Evolutionary conservation across 768 basidiomycete genomes (phyloP), one percentile per base, ranked within the genome.

Genomic region (Chalciporus sphaerocephalus): DNA sequence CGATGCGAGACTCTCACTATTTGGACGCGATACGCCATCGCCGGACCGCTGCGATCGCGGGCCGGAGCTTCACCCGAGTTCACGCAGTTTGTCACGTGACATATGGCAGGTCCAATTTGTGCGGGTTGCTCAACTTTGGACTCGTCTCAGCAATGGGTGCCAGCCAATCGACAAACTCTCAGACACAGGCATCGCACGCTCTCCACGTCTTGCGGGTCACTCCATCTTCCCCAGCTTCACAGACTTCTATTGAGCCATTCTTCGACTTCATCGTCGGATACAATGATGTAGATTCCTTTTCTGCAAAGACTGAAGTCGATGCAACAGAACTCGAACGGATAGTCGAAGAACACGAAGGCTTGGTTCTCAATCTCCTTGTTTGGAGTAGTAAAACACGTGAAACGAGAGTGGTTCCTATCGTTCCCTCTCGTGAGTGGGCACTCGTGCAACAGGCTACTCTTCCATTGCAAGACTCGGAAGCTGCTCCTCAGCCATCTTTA

Each of bases 191-290:
- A 36, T 56, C 58, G 6, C 81, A 76, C 49, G 90, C 83, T 2
- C 70, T 96, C 9, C 93, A 97, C 61, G 87, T 93, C 51, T 72
- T 96, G 45, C 83, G 93, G 44, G 92, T 96, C 23, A 92, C 91
- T 2, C 87, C 92, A 2, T 77, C 78, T 5, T 93, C 90, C 1
- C 96, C 96, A 6, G 91, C 95, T 1, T 89, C 89, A 1, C 75
- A 83, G 48, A 90, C 91, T 87, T 60, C 78, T 78, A 73, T 85
- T 30, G 83, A 87, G 61, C 89, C 95, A 3, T 94, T 92, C 70
- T 99, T 99, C 58, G 96, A 98, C 71, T 98, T 96, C 63, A 79
- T 99, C 17, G 83, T 96, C 33, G 96, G 95, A 9, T 87, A 92
- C 46, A 66, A 65, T 34, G 83, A 92, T 60, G 87, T 88, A 7